Evolutionary conservation across 2,329 filamentous ascomycete genomes (phyloP), one percentile per base, ranked within the genome.

Genomic region (Claviceps sp.): DNA sequence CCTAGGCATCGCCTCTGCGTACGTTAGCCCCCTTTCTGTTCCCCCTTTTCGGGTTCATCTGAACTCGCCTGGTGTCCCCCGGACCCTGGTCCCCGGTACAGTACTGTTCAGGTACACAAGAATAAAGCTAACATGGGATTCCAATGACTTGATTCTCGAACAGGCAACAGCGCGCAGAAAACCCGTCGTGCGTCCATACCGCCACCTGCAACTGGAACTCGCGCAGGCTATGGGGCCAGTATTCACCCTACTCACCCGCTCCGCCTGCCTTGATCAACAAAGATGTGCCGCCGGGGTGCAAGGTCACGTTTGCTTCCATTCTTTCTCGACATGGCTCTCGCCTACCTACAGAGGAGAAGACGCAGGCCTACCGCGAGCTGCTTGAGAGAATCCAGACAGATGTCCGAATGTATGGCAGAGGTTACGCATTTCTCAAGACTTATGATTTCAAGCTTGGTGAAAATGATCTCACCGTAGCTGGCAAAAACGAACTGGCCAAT

Each of bases 301-400:
- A 77, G 13, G 70, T 91, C 59, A 91, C 83, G 2, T 91, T 95
- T 66, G 90, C 78, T 1, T 85, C 90, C 61, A 72, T 90, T 24
- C 76, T 96, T 47, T 89, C 88, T 22, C 82, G 90, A 2, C 90
- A 96, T 64, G 90, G 89, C 47, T 86, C 87, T 41, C 79, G 90
- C 50, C 85, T 88, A 63, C 90, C 90, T 1, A 95, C 89, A 0
- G 61, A 70, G 11, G 71, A 72, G 57, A 94, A 90, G 70, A 78
- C 82, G 1, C 63, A 65, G 11, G 63, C 66, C 7, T 95, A 95
- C 68, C 75, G 72, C 41, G 65, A 70, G 4, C 74, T 86, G 8
- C 72, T 95, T 50, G 64, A 74, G 30, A 77, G 76, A 47, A 84
- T 96, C 55, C 81, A 90, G 55, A 65, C 64, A 45, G 64, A 60